Base-by-base conservation (phyloP, 148 eudicot species). In the Vaccinium myrtillus region DNA sequence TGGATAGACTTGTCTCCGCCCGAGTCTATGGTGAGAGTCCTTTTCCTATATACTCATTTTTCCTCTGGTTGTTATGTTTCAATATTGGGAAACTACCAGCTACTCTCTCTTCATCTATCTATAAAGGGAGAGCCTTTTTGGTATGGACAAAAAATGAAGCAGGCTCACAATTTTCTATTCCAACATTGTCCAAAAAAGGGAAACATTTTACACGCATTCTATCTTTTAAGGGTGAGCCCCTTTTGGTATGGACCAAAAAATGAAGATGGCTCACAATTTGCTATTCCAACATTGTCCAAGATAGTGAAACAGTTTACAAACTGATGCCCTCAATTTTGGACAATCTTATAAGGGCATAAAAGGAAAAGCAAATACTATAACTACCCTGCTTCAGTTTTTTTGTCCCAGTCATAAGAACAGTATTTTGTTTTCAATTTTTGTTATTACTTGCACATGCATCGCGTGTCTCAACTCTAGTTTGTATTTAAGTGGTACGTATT, bases 1-100 rank as follows among this genome's bases (percentile, higher is more conserved):
- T 95, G 98, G 95, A 85, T 94, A 70, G 92, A 95, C 83, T 87
- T 97, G 84, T 91, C 89, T 80, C 86, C 96, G 78, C 83, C 93
- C 21, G 90, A 89, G 80, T 85, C 92, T 30, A 78, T 69, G 89
- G 99, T 95, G 81, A 85, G 79, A 36, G 8, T 78, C 69, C 78
- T 51, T 30, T 81, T 73, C 74, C 81, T 27, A 80, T 51, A 50
- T 58, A 32, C n/a, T 82, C 74, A 59, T 81, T 69, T 54, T 51
- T 43, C 77, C 67, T 11, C 6, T 73, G 70, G 59, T 59, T 13
- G 59, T 59, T 13, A 43, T 54, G 46, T 79, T 84, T 82, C 54
- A 56, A 77, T 59, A 46, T 75, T 48, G 30, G 70, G 23, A 14
- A 16, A 30, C 48, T 56, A 8, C 50, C 39, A 14, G 32, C 16